Base-by-base conservation (phyloP, 805 yeast species). In the Wickerhamiella lipophila region DNA sequence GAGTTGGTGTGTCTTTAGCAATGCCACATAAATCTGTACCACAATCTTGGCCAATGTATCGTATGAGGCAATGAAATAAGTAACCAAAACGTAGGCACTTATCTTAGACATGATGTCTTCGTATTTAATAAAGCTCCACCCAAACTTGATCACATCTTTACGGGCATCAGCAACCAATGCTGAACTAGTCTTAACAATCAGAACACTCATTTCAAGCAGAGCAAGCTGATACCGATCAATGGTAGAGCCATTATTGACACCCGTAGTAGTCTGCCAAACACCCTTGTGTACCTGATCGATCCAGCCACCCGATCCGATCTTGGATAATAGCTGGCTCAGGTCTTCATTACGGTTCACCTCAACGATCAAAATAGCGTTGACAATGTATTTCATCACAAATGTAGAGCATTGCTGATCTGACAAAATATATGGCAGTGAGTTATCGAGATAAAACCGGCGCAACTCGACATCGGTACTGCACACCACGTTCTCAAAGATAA, bases 31-130 rank as follows among this genome's bases (percentile, higher is more conserved):
- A 2, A 89, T 85, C 61, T 86, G 96, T 0, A 89, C 81, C 3
- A 89, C 94, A 46, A 94, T 76, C 58, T 85, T 83, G 0, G 83
- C 73, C 6, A 96, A 94, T 0, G 95, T 86, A 41, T 87, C 96
- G 60, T 79, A 92, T 0, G 81, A 82, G 0, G 86, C 75, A 52
- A 92, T 87, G 63, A 89, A 92, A 60, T 78, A 78, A 0, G 95
- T 76, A 1, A 94, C 87, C 0, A 88, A 78, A 27, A 87, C 84
- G 61, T 89, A 88, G 0, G 97, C 96, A 3, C 92, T 84, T 57
- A 88, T 95, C 60, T 92, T 92, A 22, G 94, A 77, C 46, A 87
- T 75, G 46, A 79, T 75, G 60, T 92, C 99, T 53, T 88, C 96
- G 27, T 88, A 68, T 56, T 85, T 85, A 59, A 92, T 81, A 58